Conservation (phyloP, 768 basidiomycete species). For the Collybia sp. region DNA sequence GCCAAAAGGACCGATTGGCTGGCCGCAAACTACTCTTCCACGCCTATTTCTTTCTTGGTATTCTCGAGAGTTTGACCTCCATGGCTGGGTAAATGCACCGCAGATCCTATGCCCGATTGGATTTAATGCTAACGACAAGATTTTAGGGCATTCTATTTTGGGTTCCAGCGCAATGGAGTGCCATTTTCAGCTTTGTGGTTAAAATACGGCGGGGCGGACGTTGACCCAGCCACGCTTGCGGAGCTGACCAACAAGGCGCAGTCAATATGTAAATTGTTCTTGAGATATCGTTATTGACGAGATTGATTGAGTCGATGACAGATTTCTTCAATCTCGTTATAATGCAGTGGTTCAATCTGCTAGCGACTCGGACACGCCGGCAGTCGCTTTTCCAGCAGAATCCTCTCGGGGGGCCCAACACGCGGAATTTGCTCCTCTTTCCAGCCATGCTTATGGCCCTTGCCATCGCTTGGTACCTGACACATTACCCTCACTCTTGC, state of each 20-base stretch:
- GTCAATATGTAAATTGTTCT: slow-evolving; percentile 26
- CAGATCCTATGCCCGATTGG: neutral
- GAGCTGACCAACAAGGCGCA: slow-evolving; percentile 41
- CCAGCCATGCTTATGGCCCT: slow-evolving; percentile 41
- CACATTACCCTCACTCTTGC: neutral
- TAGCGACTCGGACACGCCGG: slow-evolving; percentile 50
- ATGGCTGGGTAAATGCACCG: slow-evolving; percentile 36
- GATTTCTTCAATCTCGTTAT: slow-evolving; percentile 45
- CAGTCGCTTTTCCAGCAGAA: slow-evolving; percentile 53
- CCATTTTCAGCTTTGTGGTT: slow-evolving; percentile 43
- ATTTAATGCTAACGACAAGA: neutral
- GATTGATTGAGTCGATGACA: neutral
- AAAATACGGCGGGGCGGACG: slow-evolving; percentile 33
- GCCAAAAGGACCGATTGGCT: slow-evolving; percentile 50
- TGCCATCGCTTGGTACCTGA: slow-evolving; percentile 33
- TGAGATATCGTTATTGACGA: neutral
- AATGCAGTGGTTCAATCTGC: slow-evolving; percentile 60
- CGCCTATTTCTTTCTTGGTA: slow-evolving; percentile 53
- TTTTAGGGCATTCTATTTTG: slow-evolving; percentile 24
- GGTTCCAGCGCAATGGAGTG: slow-evolving; percentile 38
- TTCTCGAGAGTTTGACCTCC: slow-evolving; percentile 41
- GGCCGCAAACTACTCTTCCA: slow-evolving; percentile 50
- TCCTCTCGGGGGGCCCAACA: slow-evolving; percentile 21
- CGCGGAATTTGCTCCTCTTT: slow-evolving; percentile 34
- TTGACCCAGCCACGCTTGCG: slow-evolving; percentile 27